Evolutionary conservation across 192 early-diverging fungal genomes (phyloP).

Genomic region (Coemansia sp.): DNA sequence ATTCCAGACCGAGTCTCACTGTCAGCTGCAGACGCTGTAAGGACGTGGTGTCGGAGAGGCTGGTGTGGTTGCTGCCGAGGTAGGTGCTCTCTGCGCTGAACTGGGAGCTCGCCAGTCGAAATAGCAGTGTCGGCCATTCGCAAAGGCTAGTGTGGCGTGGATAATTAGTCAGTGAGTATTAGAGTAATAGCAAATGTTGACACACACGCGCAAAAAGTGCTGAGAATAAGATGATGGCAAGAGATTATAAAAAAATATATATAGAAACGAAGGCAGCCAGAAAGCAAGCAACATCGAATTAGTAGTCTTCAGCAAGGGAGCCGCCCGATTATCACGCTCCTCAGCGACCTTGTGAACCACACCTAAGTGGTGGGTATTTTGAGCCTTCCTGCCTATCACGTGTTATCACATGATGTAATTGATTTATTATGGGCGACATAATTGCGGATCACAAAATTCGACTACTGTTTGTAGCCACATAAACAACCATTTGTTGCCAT

Average conservation of each 20-base stretch:
- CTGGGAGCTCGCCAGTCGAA: slow-evolving; percentile 33
- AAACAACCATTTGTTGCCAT: too few species aligned
- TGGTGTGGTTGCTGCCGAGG: slow-evolving; percentile 48
- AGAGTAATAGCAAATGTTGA: neutral
- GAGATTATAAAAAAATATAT: neutral
- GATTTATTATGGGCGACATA: too few species aligned
- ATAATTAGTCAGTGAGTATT: neutral
- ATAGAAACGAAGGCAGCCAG: neutral
- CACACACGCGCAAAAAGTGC: neutral
- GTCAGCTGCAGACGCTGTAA: slow-evolving; percentile 2
- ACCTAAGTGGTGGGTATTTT: too few species aligned
- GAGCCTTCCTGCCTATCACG: too few species aligned
- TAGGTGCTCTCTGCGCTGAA: slow-evolving; percentile 44
- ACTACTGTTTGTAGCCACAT: too few species aligned
- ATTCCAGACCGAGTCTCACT: slow-evolving; percentile 11
- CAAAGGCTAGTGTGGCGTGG: neutral
- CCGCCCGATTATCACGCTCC: too few species aligned
- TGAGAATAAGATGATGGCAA: slow-evolving; percentile 19
- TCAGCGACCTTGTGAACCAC: too few species aligned
- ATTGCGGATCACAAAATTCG: too few species aligned
- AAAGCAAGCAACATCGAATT: neutral
- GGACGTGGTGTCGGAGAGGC: slow-evolving; percentile 29
- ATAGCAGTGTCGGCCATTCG: slow-evolving; percentile 45
- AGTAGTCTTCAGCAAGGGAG: too few species aligned
- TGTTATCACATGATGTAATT: too few species aligned